phyloP scores from a whole-genome alignment of 345 rosid genomes.

The Euphorbia lathyris region DNA sequence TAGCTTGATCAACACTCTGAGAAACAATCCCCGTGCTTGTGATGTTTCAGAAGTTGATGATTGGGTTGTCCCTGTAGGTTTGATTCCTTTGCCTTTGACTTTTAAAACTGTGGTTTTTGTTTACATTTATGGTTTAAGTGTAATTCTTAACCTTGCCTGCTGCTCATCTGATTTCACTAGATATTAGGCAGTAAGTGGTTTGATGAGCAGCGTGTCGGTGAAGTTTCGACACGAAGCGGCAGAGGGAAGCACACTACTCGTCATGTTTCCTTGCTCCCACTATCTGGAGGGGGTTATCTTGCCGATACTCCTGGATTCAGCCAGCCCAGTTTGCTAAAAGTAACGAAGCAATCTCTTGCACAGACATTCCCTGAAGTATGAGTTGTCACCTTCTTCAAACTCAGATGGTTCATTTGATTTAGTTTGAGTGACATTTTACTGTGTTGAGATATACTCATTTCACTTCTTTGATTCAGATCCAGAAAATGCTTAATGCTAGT shows the following conservation, averaged over 20 bases:
- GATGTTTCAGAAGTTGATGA: slow-evolving; percentile 44
- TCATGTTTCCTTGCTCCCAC: slow-evolving; percentile 73
- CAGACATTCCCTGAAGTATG: slow-evolving; percentile 84
- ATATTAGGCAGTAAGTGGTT: slow-evolving; percentile 71
- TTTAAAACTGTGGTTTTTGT: neutral
- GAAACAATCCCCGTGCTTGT: slow-evolving; percentile 39
- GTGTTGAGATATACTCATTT: neutral
- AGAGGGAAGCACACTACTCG: slow-evolving; percentile 92
- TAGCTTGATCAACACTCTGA: slow-evolving; percentile 73
- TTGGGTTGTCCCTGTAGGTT: slow-evolving; percentile 75
- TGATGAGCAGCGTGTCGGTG: slow-evolving; percentile 77
- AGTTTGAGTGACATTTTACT: neutral
- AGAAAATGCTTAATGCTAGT: slow-evolving; percentile 34
- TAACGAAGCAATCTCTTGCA: slow-evolving; percentile 84
- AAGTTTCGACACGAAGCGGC: slow-evolving; percentile 81
- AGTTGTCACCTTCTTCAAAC: slow-evolving; percentile 6
- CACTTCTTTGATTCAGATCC: slow-evolving; percentile 38
- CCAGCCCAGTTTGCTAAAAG: slow-evolving; percentile 87
- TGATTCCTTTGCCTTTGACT: slow-evolving; percentile 3
- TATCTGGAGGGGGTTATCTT: slow-evolving; percentile 73
- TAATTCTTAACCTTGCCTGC: neutral
- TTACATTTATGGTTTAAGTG: neutral
- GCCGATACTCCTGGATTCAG: slow-evolving; percentile 98
- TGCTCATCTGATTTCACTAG: slow-evolving; percentile 28
- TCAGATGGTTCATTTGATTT: slow-evolving; percentile 9